A percentile compares a stretch with the other conserved stretches of the same genome.
Conservation (phyloP, 1,139 yeast genomes). For the Arxiozyma slooffiae region DNA sequence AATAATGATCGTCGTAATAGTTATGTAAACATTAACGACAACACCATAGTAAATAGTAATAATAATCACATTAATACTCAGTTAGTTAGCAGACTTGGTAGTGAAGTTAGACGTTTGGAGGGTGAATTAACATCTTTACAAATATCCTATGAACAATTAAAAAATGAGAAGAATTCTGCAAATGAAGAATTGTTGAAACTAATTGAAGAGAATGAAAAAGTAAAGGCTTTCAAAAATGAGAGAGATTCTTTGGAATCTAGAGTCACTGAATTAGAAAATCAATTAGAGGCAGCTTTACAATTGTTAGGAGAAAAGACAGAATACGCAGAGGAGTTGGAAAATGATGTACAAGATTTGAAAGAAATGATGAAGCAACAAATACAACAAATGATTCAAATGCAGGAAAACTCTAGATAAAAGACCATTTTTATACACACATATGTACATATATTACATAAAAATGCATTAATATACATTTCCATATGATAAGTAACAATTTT, state of each 20-base stretch:
- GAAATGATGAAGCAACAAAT: constrained; percentile 74
- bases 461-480: not conserved
- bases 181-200: constrained; percentile 57
- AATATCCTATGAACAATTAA: constrained; percentile 50
- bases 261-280: constrained; percentile 34
- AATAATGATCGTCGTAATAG: not conserved
- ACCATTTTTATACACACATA: not conserved
- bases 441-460: not conserved
- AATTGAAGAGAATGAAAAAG: constrained; percentile 45
- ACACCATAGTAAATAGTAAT: not conserved
- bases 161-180: constrained; percentile 52
- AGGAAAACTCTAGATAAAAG: constrained; percentile 29
- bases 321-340: constrained; percentile 69
- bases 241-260: constrained; percentile 34
- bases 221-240: constrained; percentile 33
- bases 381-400: constrained; percentile 70
- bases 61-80: constrained; percentile 21
- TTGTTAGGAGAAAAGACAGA: constrained; percentile 85
- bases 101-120: constrained; percentile 70
- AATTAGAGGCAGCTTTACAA: constrained; percentile 55
- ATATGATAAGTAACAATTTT: not conserved
- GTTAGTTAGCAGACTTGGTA: constrained; percentile 28
- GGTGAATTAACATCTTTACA: constrained; percentile 58
- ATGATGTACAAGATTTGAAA: constrained; percentile 83
- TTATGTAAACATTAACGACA: constrained; percentile 6